phyloP scores from a whole-genome alignment of 1,284 basidiomycete genomes.

The Microbotryum lychnidis-dioicae region DNA sequence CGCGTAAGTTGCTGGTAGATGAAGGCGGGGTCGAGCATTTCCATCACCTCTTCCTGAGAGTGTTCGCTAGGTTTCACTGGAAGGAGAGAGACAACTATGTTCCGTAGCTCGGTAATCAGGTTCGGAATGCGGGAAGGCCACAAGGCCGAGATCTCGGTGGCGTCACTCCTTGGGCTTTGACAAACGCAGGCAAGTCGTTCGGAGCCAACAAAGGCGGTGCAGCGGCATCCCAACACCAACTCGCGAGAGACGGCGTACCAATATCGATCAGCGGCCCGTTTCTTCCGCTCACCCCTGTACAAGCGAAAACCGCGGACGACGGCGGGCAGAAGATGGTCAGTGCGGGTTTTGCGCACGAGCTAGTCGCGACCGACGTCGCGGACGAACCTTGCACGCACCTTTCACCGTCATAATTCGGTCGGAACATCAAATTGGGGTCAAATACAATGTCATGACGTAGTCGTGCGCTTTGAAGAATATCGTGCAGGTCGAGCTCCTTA shows the following conservation, averaged over 20 bases:
- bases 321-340: neutral
- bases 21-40: constrained; percentile 49
- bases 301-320: constrained; percentile 58
- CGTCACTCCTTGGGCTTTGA: constrained; percentile 36
- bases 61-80: constrained; percentile 42
- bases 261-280: constrained; percentile 67
- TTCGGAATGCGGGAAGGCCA: constrained; percentile 61
- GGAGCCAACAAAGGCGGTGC: constrained; percentile 55
- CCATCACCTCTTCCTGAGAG: constrained; percentile 39
- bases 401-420: constrained; percentile 42
- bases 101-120: constrained; percentile 66
- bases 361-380: neutral
- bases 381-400: constrained; percentile 17
- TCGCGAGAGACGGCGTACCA: constrained; percentile 75
- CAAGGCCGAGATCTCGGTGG: constrained; percentile 34
- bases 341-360: neutral
- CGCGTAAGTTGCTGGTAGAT: constrained; percentile 73
- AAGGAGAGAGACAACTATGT: constrained; percentile 75
- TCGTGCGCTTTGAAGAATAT: constrained; percentile 80
- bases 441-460: constrained; percentile 88
- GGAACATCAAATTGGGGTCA: constrained; percentile 44
- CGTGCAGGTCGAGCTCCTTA: constrained; percentile 72
- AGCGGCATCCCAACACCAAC: constrained; percentile 72
- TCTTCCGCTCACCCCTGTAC: constrained; percentile 62
- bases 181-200: constrained; percentile 21